phyloP scores from a whole-genome alignment of 805 yeast genomes.

The Lipomyces kockii region DNA sequence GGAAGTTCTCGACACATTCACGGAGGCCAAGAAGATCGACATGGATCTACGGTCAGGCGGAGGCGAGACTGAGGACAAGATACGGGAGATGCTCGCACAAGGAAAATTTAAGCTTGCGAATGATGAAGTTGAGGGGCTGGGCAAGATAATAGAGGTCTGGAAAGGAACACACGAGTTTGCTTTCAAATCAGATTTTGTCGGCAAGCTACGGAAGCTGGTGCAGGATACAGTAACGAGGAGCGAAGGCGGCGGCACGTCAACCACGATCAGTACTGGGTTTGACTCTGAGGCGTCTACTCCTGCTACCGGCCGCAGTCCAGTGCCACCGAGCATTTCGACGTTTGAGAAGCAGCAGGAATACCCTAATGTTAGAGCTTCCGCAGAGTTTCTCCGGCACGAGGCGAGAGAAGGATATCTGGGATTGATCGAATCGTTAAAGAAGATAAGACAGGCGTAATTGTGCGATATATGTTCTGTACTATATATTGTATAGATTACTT shows the following conservation, averaged over 20 bases:
- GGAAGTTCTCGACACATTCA: constrained; percentile 29
- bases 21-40: constrained; percentile 26
- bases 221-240: constrained; percentile 27
- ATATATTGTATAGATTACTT: neutral
- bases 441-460: constrained; percentile 25
- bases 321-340: constrained; percentile 5
- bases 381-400: constrained; percentile 33
- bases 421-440: constrained; percentile 29
- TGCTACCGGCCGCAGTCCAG: constrained; percentile 21
- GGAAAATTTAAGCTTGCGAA: constrained; percentile 27
- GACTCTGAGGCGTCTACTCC: constrained; percentile 22
- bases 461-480: neutral
- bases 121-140: constrained; percentile 24
- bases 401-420: constrained; percentile 34
- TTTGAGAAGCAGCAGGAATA: constrained; percentile 23
- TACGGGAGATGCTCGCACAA: constrained; percentile 21
- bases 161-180: constrained; percentile 32
- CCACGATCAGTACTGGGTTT: neutral
- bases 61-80: constrained; percentile 19
- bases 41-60: constrained; percentile 20
- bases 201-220: constrained; percentile 21
- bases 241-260: constrained; percentile 9
- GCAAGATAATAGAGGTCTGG: constrained; percentile 26
- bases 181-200: constrained; percentile 26
- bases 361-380: constrained; percentile 32